A percentile compares a stretch with the other conserved stretches of the same genome.
These are phyloP conservation scores for Ascochyta fabae DNA, from an alignment of 2,329 filamentous ascomycete species.

Conservation along the genomic window DNA sequence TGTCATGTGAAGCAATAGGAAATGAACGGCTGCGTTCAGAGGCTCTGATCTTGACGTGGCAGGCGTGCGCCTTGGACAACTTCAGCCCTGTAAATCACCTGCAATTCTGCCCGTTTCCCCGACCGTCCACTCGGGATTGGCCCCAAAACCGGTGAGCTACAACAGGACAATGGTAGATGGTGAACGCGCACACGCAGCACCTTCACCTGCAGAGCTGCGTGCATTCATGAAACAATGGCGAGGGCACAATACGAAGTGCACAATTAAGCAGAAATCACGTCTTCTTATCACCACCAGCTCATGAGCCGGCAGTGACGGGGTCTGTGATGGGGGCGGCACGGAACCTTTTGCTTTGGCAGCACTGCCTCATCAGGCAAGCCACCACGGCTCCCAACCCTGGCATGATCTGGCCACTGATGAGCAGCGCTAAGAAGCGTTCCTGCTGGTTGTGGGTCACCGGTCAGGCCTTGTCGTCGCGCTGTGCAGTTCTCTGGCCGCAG, in stretches of 20 bases:
- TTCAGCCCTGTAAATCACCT: slow-evolving; percentile 12
- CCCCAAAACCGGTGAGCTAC: slow-evolving; percentile 22
- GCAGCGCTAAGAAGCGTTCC: slow-evolving; percentile 27
- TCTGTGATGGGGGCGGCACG: slow-evolving; percentile 6
- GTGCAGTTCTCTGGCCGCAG: slow-evolving; percentile 11
- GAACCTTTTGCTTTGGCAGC: slow-evolving; percentile 13
- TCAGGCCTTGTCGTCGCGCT: slow-evolving; percentile 16
- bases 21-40: neutral
- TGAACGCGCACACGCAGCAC: slow-evolving; percentile 7
- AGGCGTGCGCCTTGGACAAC: neutral
- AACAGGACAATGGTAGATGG: slow-evolving; percentile 4
- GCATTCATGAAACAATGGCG: slow-evolving; percentile 3
- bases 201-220: slow-evolving; percentile 12
- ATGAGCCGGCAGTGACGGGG: slow-evolving; percentile 2
- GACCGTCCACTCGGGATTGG: slow-evolving; percentile 2
- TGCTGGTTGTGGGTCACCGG: slow-evolving; percentile 32
- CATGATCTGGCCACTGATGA: slow-evolving; percentile 19
- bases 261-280: slow-evolving; percentile 3
- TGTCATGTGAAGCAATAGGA: neutral
- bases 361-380: slow-evolving; percentile 28
- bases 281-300: slow-evolving; percentile 12
- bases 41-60: too few species aligned
- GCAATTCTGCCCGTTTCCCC: neutral
- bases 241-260: slow-evolving; percentile 1
- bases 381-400: slow-evolving; percentile 11